These are phyloP conservation scores for Carex parvula DNA, from an alignment of 176 grass and related monocot species.

Conservation along the genomic window DNA sequence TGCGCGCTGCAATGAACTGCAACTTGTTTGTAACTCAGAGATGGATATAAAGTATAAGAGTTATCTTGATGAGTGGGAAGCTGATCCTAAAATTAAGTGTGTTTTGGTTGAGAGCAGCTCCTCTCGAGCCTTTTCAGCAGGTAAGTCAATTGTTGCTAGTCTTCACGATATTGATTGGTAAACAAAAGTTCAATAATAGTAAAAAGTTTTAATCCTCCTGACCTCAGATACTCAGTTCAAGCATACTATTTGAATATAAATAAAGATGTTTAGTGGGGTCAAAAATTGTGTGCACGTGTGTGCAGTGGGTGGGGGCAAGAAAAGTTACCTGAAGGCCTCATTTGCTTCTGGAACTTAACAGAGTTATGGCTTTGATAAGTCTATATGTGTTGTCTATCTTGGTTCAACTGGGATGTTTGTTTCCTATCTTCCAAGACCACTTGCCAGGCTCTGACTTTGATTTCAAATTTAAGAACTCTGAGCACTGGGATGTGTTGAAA, in stretches of 20 bases:
- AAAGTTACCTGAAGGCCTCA: neutral
- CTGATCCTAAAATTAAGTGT: constrained; percentile 77
- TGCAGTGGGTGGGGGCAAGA: neutral
- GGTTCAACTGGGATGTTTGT: neutral
- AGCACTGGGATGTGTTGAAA: constrained; percentile 54
- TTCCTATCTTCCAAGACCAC: neutral
- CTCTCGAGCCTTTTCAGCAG: constrained; percentile 84
- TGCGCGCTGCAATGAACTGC: neutral
- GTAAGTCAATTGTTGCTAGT: constrained; percentile 33
- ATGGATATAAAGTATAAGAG: constrained; percentile 82
- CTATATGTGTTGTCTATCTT: neutral
- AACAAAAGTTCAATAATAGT: neutral
- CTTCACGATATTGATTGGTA: neutral
- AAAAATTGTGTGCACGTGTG: neutral
- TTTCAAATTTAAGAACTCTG: constrained; percentile 29
- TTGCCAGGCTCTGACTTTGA: neutral
- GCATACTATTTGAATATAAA: neutral
- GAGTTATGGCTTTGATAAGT: neutral
- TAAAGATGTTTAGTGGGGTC: neutral
- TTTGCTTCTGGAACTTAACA: neutral
- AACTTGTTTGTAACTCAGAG: constrained; percentile 42
- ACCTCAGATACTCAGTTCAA: neutral
- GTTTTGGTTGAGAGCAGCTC: constrained; percentile 88
- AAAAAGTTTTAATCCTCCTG: neutral
- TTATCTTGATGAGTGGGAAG: constrained; percentile 90